phyloP scores from a whole-genome alignment of 495 filamentous ascomycete genomes.

The Hypoxylon lienhwacheense region DNA sequence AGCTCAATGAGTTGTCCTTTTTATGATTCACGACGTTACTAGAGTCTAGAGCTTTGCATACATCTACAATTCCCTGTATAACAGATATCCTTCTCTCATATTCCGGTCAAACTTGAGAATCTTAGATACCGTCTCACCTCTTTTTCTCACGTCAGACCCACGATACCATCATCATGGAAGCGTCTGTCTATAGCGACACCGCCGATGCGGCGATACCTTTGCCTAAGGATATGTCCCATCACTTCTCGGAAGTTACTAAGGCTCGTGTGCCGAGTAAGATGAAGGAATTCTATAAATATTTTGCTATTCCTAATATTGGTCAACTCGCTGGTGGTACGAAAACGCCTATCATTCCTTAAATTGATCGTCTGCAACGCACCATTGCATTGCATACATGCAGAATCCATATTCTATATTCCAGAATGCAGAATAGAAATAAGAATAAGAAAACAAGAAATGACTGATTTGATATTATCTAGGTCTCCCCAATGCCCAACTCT shows the following conservation, averaged over 20 bases:
- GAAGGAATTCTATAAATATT: constrained; percentile 85
- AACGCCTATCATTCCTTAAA: background rate
- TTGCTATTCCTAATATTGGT: constrained; percentile 73
- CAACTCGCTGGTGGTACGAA: constrained; percentile 88
- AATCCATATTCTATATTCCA: too few species aligned
- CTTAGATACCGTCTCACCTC: too few species aligned
- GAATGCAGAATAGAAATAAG: background rate
- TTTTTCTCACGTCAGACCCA: too few species aligned
- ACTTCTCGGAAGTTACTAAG: constrained; percentile 68
- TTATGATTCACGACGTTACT: too few species aligned
- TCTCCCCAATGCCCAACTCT: constrained; percentile 76
- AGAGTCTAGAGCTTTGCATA: too few species aligned
- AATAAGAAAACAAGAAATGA: background rate
- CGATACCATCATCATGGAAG: constrained; percentile 31
- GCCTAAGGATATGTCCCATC: constrained; percentile 77
- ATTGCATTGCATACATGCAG: too few species aligned
- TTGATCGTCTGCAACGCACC: background rate
- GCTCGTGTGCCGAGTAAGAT: constrained; percentile 63
- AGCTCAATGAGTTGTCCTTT: too few species aligned
- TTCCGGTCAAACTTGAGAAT: too few species aligned
- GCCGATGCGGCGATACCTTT: constrained; percentile 42
- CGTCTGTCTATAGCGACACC: background rate
- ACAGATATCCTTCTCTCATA: too few species aligned
- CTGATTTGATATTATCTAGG: constrained; percentile 51
- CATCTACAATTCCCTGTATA: too few species aligned